Evolutionary conservation across 306 rosid genomes (phyloP).

Genomic region (Cucurbita ficifolia): DNA sequence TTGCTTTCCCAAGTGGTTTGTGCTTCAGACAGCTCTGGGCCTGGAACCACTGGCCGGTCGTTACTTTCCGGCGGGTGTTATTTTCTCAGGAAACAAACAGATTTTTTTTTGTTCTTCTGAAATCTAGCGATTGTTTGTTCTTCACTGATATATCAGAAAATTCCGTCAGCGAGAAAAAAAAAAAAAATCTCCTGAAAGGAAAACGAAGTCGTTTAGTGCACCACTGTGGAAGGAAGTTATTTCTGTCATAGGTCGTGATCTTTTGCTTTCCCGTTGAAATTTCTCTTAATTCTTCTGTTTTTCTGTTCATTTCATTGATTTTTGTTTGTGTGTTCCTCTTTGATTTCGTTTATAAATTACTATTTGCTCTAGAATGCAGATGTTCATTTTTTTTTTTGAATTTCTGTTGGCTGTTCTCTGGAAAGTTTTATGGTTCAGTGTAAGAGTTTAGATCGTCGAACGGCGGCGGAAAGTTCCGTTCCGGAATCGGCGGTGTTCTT

Average conservation of each 20-base stretch:
- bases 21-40: constrained; percentile 40
- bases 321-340: background rate
- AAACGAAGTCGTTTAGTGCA: constrained; percentile 7
- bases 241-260: constrained; percentile 3
- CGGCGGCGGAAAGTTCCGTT: constrained; percentile 1
- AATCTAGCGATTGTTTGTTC: constrained; percentile 13
- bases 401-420: background rate
- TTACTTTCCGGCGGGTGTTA: constrained; percentile 20
- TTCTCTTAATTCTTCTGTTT: background rate
- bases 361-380: background rate
- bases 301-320: background rate
- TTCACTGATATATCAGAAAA: background rate
- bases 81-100: constrained; percentile 28
- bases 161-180: background rate
- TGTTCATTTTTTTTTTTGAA: background rate
- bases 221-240: constrained; percentile 1
- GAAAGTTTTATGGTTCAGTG: background rate
- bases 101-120: background rate
- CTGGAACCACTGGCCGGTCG: constrained; percentile 36
- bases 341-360: background rate
- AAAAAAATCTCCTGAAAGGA: background rate
- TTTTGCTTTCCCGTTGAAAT: background rate
- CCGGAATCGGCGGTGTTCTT: background rate
- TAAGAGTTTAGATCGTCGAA: constrained; percentile 20
- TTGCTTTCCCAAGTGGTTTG: constrained; percentile 13